Percentiles rank a stretch among this genome's conserved stretches.
These are phyloP conservation scores for Neurospora cerealis DNA, from an alignment of 495 filamentous ascomycete genomes.

Conservation along the genomic window DNA sequence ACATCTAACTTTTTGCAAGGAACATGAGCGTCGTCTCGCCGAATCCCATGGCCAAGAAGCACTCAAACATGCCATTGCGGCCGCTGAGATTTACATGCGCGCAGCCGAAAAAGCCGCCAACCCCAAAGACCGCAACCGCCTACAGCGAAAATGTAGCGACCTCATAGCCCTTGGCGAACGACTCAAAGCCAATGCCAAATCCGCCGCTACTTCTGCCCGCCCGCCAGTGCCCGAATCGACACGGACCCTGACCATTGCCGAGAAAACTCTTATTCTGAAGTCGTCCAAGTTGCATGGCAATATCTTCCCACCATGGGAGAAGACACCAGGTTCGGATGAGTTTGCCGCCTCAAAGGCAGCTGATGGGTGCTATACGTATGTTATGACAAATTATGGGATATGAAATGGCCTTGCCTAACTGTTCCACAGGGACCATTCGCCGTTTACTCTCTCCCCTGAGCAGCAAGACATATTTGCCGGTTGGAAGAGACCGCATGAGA, in stretches of 20 bases:
- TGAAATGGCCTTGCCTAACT: background rate
- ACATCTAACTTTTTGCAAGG: conserved; percentile 33
- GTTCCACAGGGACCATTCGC: conserved; percentile 52
- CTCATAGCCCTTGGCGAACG: conserved; percentile 58
- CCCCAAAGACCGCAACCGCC: conserved; percentile 43
- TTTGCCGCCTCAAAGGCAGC: background rate
- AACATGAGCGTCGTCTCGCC: conserved; percentile 48
- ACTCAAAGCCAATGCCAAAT: conserved; percentile 47
- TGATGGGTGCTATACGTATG: background rate
- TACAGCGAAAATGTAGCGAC: conserved; percentile 56
- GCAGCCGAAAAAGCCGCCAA: conserved; percentile 46
- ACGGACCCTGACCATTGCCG: conserved; percentile 55
- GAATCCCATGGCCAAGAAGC: conserved; percentile 52
- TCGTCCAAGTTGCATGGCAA: conserved; percentile 70
- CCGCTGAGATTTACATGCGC: conserved; percentile 70
- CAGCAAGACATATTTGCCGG: conserved; percentile 64
- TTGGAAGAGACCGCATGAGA: conserved; percentile 69
- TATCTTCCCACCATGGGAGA: conserved; percentile 73
- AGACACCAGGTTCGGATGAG: conserved; percentile 36
- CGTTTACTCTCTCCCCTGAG: conserved; percentile 56
- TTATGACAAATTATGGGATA: background rate
- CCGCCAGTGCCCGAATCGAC: conserved; percentile 43
- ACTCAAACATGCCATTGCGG: conserved; percentile 60
- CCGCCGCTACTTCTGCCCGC: conserved; percentile 12
- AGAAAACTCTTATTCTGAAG: conserved; percentile 69